Base-by-base conservation (phyloP, 495 filamentous ascomycete genomes). In the Evernia prunastri region DNA sequence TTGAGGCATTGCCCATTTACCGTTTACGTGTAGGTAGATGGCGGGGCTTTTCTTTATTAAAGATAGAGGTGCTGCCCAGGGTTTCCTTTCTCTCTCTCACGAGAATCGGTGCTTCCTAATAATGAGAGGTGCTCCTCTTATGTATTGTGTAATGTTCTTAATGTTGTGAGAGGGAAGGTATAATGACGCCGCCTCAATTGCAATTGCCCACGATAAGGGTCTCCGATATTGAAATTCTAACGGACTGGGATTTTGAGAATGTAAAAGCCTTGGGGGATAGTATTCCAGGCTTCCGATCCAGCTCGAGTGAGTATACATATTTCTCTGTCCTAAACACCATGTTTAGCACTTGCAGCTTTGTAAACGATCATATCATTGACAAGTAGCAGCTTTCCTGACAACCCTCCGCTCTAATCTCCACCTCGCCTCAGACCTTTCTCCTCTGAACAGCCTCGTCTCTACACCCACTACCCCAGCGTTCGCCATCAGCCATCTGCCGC, bases 321-420 rank as follows among this genome's bases (percentile, higher is more conserved):
- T 47, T 39, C 18, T 7, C 37, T 35, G 20, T 43, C 13, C 39
- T 10, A 49, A 17, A 27, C 25, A 20, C 37, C 15, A 5, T 29
- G 1, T n/a, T n/a, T n/a, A n/a, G n/a, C n/a, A n/a, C n/a, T n/a
- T n/a, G n/a, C n/a, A n/a, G 7, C 8, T 27, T 25, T 1, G 6
- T 2, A 49, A 49, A 11, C 12, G 45, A 20, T 20, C 45, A 49
- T 37, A 23, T 31, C 31, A 15, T 45, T 58, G 23, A 56, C 40
- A 20, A 3, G 8, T 20, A 36, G 4, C 40, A 73, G 68, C 73
- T 36, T 73, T 73, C 66, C 63, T 73, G 23, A 65, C 64, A 9
- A 72, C 70, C 25, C 66, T 67, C 56, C 63, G 73, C 35, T 43
- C 74, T 15, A 72, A 72, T 43, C 62, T 70, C 29, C 63, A 64